Percentiles rank a stretch among this genome's conserved stretches.
phyloP scores from a whole-genome alignment of 192 early-diverging fungal species.

The Coemansia sp. region DNA sequence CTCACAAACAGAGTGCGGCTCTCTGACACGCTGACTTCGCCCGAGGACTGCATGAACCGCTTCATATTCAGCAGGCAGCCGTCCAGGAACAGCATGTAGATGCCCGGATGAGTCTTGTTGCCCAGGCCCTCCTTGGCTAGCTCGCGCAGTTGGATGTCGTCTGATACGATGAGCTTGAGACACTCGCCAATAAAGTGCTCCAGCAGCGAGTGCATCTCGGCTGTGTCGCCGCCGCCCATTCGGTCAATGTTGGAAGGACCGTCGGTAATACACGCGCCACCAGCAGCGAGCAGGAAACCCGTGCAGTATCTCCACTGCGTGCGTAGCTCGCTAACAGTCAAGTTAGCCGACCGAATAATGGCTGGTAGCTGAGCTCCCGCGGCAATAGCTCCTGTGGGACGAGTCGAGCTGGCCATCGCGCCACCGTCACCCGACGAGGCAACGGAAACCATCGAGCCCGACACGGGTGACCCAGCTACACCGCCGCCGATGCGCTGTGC shows the following conservation, averaged over 20 bases:
- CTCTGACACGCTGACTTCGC: conserved; percentile 56
- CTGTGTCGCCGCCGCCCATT: conserved; percentile 44
- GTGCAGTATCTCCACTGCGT: conserved; percentile 59
- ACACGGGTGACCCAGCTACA: not conserved
- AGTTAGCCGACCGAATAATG: conserved; percentile 22
- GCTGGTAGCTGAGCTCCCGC: conserved; percentile 52
- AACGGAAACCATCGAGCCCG: conserved; percentile 9
- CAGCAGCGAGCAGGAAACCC: conserved; percentile 53
- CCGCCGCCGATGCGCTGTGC: conserved; percentile 8
- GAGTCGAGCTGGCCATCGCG: not conserved
- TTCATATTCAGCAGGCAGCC: conserved; percentile 52
- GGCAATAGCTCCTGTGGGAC: conserved; percentile 28
- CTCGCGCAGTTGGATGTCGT: conserved; percentile 58
- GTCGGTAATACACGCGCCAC: conserved; percentile 51
- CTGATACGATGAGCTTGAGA: conserved; percentile 54
- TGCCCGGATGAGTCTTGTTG: conserved; percentile 57
- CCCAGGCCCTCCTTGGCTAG: conserved; percentile 54
- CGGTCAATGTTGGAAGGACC: conserved; percentile 33
- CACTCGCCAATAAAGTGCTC: conserved; percentile 59
- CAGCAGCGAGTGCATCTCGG: conserved; percentile 53
- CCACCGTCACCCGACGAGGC: conserved; percentile 1
- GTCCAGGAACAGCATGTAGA: conserved; percentile 56
- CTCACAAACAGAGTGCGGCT: conserved; percentile 59
- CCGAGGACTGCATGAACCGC: conserved; percentile 53
- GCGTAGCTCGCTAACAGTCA: conserved; percentile 49